A percentile compares a stretch with the other conserved stretches of the same genome.
phyloP scores from a whole-genome alignment of 2,329 filamentous ascomycete species.

The Hypoxylon sp. region DNA sequence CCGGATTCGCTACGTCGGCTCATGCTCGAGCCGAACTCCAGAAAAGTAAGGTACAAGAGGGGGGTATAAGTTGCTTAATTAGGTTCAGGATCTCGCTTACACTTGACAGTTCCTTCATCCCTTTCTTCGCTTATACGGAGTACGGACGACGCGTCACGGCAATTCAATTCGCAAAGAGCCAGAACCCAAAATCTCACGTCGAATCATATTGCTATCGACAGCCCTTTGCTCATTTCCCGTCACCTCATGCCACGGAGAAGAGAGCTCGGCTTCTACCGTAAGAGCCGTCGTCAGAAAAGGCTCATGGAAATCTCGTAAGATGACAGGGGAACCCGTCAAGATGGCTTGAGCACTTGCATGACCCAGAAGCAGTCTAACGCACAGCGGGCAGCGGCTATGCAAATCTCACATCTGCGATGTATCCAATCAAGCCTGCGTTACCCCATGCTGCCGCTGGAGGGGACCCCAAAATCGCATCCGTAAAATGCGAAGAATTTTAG shows the following conservation, averaged over 20 bases:
- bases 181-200: constrained; percentile 29
- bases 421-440: constrained; percentile 52
- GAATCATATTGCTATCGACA: constrained; percentile 19
- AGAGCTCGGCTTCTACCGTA: constrained; percentile 44
- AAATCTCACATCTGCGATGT: constrained; percentile 52
- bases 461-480: constrained; percentile 44
- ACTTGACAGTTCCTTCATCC: constrained; percentile 34
- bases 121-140: constrained; percentile 32
- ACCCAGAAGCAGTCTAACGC: constrained; percentile 56
- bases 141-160: constrained; percentile 34
- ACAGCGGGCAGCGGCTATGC: constrained; percentile 58
- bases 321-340: constrained; percentile 49
- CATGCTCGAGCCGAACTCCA: constrained; percentile 31
- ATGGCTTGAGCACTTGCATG: constrained; percentile 56
- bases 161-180: constrained; percentile 31
- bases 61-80: constrained; percentile 39
- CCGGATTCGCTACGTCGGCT: constrained; percentile 34
- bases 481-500: constrained; percentile 44
- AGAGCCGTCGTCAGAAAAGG: constrained; percentile 47
- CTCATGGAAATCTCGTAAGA: constrained; percentile 44
- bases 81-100: constrained; percentile 44
- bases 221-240: constrained; percentile 19
- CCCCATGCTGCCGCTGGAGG: constrained; percentile 49
- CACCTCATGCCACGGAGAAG: constrained; percentile 24
- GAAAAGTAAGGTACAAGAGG: constrained; percentile 30